Evolutionary conservation across 164 flowering plant species (phyloP), one percentile per base, ranked within the genome.

Genomic region (Dillenia turbinata): DNA sequence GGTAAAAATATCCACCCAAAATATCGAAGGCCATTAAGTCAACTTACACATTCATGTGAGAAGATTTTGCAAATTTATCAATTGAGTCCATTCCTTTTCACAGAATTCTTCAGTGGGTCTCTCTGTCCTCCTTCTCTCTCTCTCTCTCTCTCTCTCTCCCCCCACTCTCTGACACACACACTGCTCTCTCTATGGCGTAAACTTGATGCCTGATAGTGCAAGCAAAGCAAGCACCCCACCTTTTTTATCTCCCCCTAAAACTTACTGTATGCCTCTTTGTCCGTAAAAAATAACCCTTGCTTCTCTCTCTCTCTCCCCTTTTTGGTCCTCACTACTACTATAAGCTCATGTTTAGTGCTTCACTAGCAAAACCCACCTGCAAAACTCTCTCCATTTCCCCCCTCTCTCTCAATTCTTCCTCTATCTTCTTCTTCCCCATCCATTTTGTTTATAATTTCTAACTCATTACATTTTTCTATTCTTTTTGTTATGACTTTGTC

Each of bases 131-230:
- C 56, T 52, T 16, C 46, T 56, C 33, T 60, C 54, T 60, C 16
- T 63, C 57, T 57, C 57, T 62, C 62, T 40, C 56, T 59, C 61
- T 55, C 50, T 63, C 64, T 63, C 69, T 68, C 72, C 65, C 78
- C 71, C 79, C 73, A 67, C 78, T 68, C 74, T 77, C 91, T 81
- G 85, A 87, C 86, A 85, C 81, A 60, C 40, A 6, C 64, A 61
- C 78, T 70, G 76, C 64, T 67, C 80, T 77, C 77, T 67, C 72
- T 66, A 76, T 85, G 89, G 85, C 78, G 84, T 82, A 87, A 85
- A 86, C 81, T 76, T 75, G 90, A 81, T 90, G 83, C 74, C 90
- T 84, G 90, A 81, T 85, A 84, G 84, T 84, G 90, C 91, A 89
- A 89, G 96, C 93, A 85, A 90, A 90, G 96, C 89, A 85, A 85